Evolutionary conservation across 352 stramenopile species (phyloP), one percentile per base, ranked within the genome.

Genomic region (Phytophthora brassicae): DNA sequence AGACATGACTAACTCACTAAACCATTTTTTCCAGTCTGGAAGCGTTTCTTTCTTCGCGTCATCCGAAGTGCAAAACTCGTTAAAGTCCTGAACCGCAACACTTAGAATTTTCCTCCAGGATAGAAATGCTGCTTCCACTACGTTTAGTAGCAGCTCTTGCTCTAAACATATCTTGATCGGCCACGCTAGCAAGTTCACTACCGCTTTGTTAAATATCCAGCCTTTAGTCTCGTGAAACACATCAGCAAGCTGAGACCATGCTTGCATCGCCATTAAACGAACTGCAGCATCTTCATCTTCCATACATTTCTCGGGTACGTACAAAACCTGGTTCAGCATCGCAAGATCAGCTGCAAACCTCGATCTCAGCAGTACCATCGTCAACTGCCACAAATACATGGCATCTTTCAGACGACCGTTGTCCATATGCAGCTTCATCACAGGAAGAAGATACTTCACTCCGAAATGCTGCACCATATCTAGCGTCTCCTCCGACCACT

Each of bases 191-290:
- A 91, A 66, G 58, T 72, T 60, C 2, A 89, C 56, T 6, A 87
- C 55, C 0, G 69, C 64, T 19, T 79, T 81, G 49, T 88, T 83
- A 45, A 88, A 85, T 11, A 88, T 39, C 82, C 82, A 91, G 11
- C 76, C 61, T 2, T 73, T 49, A 26, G 56, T 78, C 14, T 71
- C 46, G 17, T 68, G 79, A 46, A 89, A 88, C 17, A 88, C 67
- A 16, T 66, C 51, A 1, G 84, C 66, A 2, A 91, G 42, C n/a
- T 70, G 46, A 14, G 54, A 46, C 82, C 82, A 91, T 26, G 59
- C 69, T 49, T 88, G 68, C 57, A 89, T 74, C 19, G 66, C 66
- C 43, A 88, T 68, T 23, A 91, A 38, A 11, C 76, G 68, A 39
- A 86, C 62, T 0, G 68, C 65, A 4, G 72, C 72, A 51, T 89